Evolutionary conservation across 495 filamentous ascomycete genomes (phyloP).

Genomic region (Hypoxylon crocopeplum): DNA sequence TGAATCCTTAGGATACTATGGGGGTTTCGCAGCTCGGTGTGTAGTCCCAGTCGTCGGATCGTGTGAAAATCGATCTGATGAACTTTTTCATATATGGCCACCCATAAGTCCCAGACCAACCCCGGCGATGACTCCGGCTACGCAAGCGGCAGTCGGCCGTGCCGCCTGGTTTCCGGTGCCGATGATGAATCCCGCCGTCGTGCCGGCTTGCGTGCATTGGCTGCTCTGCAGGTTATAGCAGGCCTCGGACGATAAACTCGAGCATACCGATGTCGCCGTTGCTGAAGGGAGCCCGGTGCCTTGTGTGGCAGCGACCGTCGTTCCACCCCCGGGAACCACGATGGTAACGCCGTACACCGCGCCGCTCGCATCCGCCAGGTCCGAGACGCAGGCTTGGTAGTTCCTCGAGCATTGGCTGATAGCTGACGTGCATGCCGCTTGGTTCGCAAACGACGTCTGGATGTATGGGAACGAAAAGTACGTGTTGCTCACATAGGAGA

Average conservation of each 20-base stretch:
- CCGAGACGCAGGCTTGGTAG: conserved; percentile 67
- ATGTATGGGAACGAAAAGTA: conserved; percentile 73
- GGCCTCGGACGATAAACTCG: conserved; percentile 64
- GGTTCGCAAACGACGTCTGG: conserved; percentile 69
- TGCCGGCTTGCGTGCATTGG: conserved; percentile 56
- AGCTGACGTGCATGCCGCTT: conserved; percentile 70
- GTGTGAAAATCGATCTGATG: neutral
- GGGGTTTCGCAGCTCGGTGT: neutral
- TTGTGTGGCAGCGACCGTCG: conserved; percentile 52
- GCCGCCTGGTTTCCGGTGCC: conserved; percentile 33
- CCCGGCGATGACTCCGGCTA: conserved; percentile 36
- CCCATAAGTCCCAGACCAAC: conserved; percentile 38
- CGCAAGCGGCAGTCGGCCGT: conserved; percentile 34
- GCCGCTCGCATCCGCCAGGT: conserved; percentile 59
- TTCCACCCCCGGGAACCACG: conserved; percentile 62
- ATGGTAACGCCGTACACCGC: conserved; percentile 67
- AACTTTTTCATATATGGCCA: conserved; percentile 25
- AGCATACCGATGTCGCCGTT: conserved; percentile 69
- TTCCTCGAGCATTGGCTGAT: conserved; percentile 70
- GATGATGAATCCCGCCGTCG: conserved; percentile 35
- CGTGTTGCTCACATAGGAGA: conserved; percentile 56
- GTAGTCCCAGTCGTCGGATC: neutral
- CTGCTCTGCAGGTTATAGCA: conserved; percentile 64
- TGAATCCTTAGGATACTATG: neutral
- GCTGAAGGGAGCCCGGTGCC: conserved; percentile 44